phyloP scores from a whole-genome alignment of 2,329 filamentous ascomycete genomes.

The Xylariaceae sp. region DNA sequence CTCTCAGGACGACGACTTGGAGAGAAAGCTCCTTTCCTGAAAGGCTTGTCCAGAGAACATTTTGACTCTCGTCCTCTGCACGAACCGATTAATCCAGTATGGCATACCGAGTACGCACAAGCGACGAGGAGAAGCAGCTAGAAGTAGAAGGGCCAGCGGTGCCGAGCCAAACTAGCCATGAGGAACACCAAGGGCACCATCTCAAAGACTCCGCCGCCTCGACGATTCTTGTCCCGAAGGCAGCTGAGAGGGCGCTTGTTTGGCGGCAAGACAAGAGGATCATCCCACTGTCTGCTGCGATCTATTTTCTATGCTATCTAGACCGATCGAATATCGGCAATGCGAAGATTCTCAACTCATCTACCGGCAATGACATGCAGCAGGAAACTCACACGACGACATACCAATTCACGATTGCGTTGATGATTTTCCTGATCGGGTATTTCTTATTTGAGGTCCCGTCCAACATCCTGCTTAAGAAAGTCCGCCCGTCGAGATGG shows the following conservation, averaged over 20 bases:
- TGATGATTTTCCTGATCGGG: slow-evolving; percentile 37
- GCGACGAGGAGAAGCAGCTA: slow-evolving; percentile 26
- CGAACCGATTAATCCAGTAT: slow-evolving; percentile 6
- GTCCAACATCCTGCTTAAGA: slow-evolving; percentile 65
- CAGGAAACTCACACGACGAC: slow-evolving; percentile 30
- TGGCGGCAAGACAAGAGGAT: slow-evolving; percentile 52
- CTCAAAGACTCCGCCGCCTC: slow-evolving; percentile 11
- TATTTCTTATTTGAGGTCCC: slow-evolving; percentile 59
- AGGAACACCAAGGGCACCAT: slow-evolving; percentile 20
- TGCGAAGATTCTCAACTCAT: slow-evolving; percentile 38
- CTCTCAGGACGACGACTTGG: too few relatives aligned
- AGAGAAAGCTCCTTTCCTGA: too few relatives aligned
- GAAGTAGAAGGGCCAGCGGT: too few relatives aligned
- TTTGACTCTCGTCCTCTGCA: too few relatives aligned
- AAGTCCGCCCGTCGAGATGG: slow-evolving; percentile 61
- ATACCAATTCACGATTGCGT: slow-evolving; percentile 35
- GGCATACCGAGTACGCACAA: slow-evolving; percentile 16
- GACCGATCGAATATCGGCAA: slow-evolving; percentile 54
- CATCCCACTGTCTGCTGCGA: slow-evolving; percentile 50
- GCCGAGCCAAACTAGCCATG: slow-evolving; percentile 12
- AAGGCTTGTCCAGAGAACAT: too few relatives aligned
- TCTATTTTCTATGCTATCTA: slow-evolving; percentile 57
- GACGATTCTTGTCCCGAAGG: slow-evolving; percentile 10
- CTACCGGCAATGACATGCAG: slow-evolving; percentile 36
- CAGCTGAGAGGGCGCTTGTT: slow-evolving; percentile 24